A percentile compares a stretch with the other conserved stretches of the same genome.
Evolutionary conservation across 2,329 filamentous ascomycete species (phyloP).

Genomic region (Chrysoporthe deuterocubensis): DNA sequence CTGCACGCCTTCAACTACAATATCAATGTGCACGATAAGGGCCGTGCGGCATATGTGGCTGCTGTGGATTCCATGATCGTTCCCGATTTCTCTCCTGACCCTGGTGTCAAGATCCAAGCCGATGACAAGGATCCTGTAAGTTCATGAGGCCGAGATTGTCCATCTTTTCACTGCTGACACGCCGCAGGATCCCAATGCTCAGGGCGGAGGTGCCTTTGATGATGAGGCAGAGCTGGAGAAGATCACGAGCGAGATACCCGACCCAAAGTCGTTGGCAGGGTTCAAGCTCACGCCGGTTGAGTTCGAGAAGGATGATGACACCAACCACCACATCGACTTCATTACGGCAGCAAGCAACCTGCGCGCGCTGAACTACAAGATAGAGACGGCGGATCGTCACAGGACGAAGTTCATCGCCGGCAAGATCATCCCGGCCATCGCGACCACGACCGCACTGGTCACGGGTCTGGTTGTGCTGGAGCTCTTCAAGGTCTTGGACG

Average conservation of each 20-base stretch:
- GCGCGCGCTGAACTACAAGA: conserved; percentile 97
- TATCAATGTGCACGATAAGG: conserved; percentile 80
- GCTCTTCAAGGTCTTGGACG: conserved; percentile 94
- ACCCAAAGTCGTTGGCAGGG: conserved; percentile 78
- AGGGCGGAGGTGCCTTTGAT: conserved; percentile 58
- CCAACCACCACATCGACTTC: conserved; percentile 98
- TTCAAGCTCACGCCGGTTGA: conserved; percentile 92
- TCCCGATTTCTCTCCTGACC: conserved; percentile 89
- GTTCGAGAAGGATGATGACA: conserved; percentile 97
- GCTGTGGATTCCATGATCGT: conserved; percentile 93
- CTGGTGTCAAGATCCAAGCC: conserved; percentile 94
- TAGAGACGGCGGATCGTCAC: conserved; percentile 87
- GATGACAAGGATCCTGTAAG: conserved; percentile 87
- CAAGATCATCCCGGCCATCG: conserved; percentile 99
- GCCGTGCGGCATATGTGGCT: conserved; percentile 73
- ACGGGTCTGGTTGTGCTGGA: conserved; percentile 92
- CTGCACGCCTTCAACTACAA: conserved; percentile 98
- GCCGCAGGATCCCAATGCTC: conserved; percentile 76
- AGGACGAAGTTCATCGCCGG: conserved; percentile 99
- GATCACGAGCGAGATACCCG: conserved; percentile 73
- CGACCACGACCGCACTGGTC: conserved; percentile 93
- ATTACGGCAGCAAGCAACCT: conserved; percentile 97
- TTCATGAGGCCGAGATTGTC: conserved; percentile 24
- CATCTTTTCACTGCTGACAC: conserved; percentile 14
- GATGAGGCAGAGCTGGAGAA: conserved; percentile 77